phyloP scores from a whole-genome alignment of 2,329 filamentous ascomycete genomes.

The Aspergillus clavatus region DNA sequence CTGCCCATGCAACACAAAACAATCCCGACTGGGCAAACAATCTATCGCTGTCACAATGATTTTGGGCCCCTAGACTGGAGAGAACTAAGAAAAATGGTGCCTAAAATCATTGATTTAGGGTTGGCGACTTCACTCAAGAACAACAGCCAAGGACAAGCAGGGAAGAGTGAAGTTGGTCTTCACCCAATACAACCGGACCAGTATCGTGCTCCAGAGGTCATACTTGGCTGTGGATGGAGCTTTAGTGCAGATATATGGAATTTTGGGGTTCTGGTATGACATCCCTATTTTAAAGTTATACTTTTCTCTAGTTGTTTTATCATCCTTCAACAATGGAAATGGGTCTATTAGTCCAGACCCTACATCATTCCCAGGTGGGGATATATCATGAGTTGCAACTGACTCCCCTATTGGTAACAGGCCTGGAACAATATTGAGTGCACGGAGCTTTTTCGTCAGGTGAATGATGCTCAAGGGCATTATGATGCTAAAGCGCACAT shows the following conservation, averaged over 20 bases:
- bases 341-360: too few species aligned
- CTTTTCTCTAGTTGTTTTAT: neutral
- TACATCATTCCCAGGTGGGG: neutral
- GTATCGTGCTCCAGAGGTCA: conserved; percentile 9
- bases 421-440: conserved; percentile 31
- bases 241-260: conserved; percentile 11
- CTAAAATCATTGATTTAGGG: conserved; percentile 30
- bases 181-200: conserved; percentile 15
- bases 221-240: conserved; percentile 8
- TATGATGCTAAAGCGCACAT: conserved; percentile 34
- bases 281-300: neutral
- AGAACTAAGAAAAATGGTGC: conserved; percentile 16
- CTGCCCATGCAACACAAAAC: neutral
- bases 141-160: neutral
- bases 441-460: conserved; percentile 30
- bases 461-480: conserved; percentile 22
- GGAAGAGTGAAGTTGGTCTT: conserved; percentile 20
- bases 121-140: conserved; percentile 8
- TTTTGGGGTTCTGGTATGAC: conserved; percentile 8
- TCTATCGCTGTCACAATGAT: conserved; percentile 26
- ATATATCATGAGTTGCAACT: neutral
- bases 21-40: conserved; percentile 14
- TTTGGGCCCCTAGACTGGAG: conserved; percentile 19
- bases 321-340: too few species aligned
- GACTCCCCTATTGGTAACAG: neutral